A percentile compares a stretch with the other conserved stretches of the same genome.
These are phyloP conservation scores for Cladophialophora immunda DNA, from an alignment of 2,329 filamentous ascomycete genomes.

Conservation along the genomic window DNA sequence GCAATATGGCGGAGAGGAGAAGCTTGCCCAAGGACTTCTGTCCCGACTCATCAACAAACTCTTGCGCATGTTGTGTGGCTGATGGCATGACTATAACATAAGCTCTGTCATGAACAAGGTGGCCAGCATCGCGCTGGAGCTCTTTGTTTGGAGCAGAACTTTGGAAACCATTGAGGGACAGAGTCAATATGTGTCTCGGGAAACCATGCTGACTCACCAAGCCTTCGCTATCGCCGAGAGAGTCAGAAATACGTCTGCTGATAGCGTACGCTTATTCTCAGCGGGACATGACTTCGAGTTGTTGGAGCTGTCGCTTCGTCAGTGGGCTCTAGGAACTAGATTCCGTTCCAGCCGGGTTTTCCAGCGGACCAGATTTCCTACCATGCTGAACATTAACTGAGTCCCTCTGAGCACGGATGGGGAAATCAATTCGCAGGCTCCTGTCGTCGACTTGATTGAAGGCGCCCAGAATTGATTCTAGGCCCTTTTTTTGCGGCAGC, in stretches of 20 bases:
- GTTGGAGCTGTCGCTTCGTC: not conserved
- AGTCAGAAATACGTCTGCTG: not conserved
- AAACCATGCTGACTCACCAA: not conserved
- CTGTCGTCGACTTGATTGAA: too few species aligned
- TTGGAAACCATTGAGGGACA: not conserved
- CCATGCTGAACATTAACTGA: too few species aligned
- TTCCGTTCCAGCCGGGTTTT: not conserved
- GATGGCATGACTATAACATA: not conserved
- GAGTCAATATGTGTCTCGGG: not conserved
- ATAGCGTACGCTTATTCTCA: not conserved
- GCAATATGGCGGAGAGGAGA: slow-evolving; percentile 65
- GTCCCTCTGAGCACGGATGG: not conserved
- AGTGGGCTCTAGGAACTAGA: not conserved
- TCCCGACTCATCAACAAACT: slow-evolving; percentile 70
- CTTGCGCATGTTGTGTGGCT: slow-evolving; percentile 30
- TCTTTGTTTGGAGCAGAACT: not conserved
- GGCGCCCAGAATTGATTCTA: too few species aligned
- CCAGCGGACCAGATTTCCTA: not conserved
- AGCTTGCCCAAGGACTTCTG: slow-evolving; percentile 68
- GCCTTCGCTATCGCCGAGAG: not conserved
- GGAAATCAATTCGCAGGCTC: not conserved
- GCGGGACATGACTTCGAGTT: not conserved
- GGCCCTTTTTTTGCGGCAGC: too few species aligned
- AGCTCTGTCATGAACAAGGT: not conserved
- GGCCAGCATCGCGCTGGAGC: not conserved